Base-by-base conservation (phyloP, 768 basidiomycete species). In the Krasilnikovozyma curviuscula region DNA sequence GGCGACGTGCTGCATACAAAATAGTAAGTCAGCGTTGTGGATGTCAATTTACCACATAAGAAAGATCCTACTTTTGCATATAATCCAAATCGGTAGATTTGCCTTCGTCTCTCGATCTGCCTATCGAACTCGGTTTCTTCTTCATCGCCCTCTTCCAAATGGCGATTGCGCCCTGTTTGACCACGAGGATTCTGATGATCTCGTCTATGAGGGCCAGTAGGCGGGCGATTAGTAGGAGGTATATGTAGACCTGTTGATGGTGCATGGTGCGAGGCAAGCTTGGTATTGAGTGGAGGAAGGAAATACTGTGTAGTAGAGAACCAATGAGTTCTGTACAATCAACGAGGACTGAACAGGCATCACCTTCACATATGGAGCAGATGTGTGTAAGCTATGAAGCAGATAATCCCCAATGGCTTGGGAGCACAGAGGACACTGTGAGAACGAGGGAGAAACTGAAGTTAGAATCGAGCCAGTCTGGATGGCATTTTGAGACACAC, bases 21-120 rank as follows among this genome's bases (percentile, higher is more conserved):
- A 35, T 34, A 44, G 46, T 47, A 50, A 42, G 46, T 37, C 21
- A 23, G 49, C 40, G 25, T 38, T 24, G 40, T 37, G 35, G n/a
- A 39, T 27, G 16, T 23, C 27, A 25, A 25, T 24, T 21, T 43
- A 14, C n/a, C 5, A 5, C 25, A 40, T 18, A 33, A 25, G 13
- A 29, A 21, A 31, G n/a, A 1, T 65, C 73, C 37, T 46, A 84
- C 86, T 73, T 91, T 93, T 13, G 80, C 84, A 58, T 81, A 91
- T 5, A 89, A 65, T 50, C 74, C 65, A 54, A 83, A 76, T 34
- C 73, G 68, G 59, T 91, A 93, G 21, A 93, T 68, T 80, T 82
- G 81, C 51, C 76, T 70, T 39, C 88, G 69, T 53, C 72, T 73
- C 28, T 71, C 70, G 33, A 91, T 74, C 1, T 83, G 81, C 10